Percentiles rank a stretch among this genome's conserved stretches.
phyloP scores from a whole-genome alignment of 768 basidiomycete species.

The Macrocybe gigantea region DNA sequence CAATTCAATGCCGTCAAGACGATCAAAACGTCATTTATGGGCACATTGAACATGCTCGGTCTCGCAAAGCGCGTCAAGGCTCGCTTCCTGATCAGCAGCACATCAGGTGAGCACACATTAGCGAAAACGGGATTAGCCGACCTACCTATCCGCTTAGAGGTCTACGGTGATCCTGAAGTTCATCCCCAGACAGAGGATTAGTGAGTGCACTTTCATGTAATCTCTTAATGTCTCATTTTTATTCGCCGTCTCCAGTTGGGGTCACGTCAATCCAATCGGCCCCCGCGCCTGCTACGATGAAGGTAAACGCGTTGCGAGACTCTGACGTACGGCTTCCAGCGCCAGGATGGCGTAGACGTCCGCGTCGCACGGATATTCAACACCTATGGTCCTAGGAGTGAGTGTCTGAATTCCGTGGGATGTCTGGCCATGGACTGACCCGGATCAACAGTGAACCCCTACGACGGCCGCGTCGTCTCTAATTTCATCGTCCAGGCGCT shows the following conservation, averaged over 20 bases:
- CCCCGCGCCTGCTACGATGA: constrained; percentile 99
- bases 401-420: constrained; percentile 12
- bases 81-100: constrained; percentile 92
- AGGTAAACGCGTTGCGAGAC: constrained; percentile 99
- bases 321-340: constrained; percentile 91
- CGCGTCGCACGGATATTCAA: constrained; percentile 99
- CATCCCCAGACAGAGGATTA: constrained; percentile 97
- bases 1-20: constrained; percentile 98
- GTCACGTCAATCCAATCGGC: constrained; percentile 97
- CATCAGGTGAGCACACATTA: constrained; percentile 59
- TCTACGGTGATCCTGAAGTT: constrained; percentile 97
- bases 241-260: constrained; percentile 60
- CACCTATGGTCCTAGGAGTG: constrained; percentile 85
- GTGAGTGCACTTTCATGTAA: constrained; percentile 37
- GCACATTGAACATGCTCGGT: constrained; percentile 97
- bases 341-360: constrained; percentile 93
- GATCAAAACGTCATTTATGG: constrained; percentile 97
- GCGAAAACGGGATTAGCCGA: too few relatives aligned
- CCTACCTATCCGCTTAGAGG: constrained; percentile 48
- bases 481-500: constrained; percentile 99
- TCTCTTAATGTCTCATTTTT: constrained; percentile 3
- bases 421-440: background rate
- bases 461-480: constrained; percentile 95
- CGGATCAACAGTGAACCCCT: constrained; percentile 75
- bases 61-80: constrained; percentile 97